phyloP scores from a whole-genome alignment of 306 rosid genomes.

The Pyrus betulifolia region DNA sequence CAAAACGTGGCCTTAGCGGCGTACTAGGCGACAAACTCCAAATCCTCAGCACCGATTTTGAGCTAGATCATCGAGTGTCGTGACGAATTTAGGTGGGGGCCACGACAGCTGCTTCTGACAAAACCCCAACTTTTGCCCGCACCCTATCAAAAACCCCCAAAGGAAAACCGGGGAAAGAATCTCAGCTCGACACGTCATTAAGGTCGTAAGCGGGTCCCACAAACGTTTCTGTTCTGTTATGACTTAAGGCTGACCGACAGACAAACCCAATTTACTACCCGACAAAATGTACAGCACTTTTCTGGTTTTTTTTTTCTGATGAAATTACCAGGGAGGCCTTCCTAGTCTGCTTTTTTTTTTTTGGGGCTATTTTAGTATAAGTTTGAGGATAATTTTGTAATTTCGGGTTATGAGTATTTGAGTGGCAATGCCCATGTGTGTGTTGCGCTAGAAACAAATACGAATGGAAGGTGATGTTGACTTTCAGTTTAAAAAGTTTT shows the following conservation, averaged over 20 bases:
- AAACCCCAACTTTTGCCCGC: not conserved
- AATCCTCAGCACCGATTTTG: conserved; percentile 12
- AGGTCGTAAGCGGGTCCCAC: not conserved
- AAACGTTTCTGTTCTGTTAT: not conserved
- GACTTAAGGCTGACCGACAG: not conserved
- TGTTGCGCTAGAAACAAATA: conserved; percentile 1
- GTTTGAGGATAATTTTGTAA: not conserved
- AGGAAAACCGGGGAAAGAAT: not conserved
- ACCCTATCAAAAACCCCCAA: not conserved
- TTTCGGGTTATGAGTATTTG: not conserved
- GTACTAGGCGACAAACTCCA: conserved; percentile 5
- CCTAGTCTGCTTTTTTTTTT: not conserved
- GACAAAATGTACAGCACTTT: conserved; percentile 3
- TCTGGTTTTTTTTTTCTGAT: not conserved
- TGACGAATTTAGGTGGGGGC: conserved; percentile 13
- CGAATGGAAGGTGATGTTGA: not conserved
- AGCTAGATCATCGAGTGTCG: not conserved
- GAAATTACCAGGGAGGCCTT: not conserved
- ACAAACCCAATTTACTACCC: not conserved
- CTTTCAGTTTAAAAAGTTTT: not conserved
- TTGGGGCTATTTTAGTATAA: not conserved
- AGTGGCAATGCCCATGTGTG: not conserved
- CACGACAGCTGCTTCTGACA: conserved; percentile 28
- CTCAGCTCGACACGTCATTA: conserved; percentile 4
- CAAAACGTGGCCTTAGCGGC: not conserved